phyloP scores from a whole-genome alignment of 495 filamentous ascomycete genomes.

The Durotheca rogersii region DNA sequence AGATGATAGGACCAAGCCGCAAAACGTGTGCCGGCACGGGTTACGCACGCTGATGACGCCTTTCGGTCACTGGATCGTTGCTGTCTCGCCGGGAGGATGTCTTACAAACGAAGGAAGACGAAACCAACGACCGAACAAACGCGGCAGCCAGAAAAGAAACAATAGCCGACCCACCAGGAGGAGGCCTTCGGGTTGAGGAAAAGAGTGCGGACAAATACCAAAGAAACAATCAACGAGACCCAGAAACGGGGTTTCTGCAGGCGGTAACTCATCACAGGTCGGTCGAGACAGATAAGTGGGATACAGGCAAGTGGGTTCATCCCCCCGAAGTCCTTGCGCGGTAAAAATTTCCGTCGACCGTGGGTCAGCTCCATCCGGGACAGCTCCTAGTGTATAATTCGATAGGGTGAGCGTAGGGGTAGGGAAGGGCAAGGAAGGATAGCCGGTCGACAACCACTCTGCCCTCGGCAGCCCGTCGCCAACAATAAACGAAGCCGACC shows the following conservation, averaged over 20 bases:
- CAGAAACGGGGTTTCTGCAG: conserved; percentile 15
- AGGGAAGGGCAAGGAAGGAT: too few relatives aligned
- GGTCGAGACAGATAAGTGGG: conserved; percentile 4
- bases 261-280: conserved; percentile 18
- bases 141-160: background rate
- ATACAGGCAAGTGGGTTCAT: conserved; percentile 12
- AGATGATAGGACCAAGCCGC: conserved; percentile 5
- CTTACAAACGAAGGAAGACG: too few relatives aligned
- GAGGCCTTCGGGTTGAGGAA: background rate
- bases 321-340: conserved; percentile 9
- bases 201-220: conserved; percentile 9
- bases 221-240: conserved; percentile 13
- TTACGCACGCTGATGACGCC: background rate
- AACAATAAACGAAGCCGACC: too few relatives aligned
- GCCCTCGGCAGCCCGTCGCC: too few relatives aligned
- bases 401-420: too few relatives aligned
- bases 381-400: conserved; percentile 7
- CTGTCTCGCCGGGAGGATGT: too few relatives aligned
- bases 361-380: conserved; percentile 10
- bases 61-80: background rate
- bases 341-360: conserved; percentile 23
- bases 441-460: too few relatives aligned
- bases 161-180: conserved; percentile 1
- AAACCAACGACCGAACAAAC: background rate
- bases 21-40: conserved; percentile 6